A percentile compares a stretch with the other conserved stretches of the same genome.
These are phyloP conservation scores for Lachancea lanzarotensis DNA, from an alignment of 805 yeast species.

Conservation along the genomic window DNA sequence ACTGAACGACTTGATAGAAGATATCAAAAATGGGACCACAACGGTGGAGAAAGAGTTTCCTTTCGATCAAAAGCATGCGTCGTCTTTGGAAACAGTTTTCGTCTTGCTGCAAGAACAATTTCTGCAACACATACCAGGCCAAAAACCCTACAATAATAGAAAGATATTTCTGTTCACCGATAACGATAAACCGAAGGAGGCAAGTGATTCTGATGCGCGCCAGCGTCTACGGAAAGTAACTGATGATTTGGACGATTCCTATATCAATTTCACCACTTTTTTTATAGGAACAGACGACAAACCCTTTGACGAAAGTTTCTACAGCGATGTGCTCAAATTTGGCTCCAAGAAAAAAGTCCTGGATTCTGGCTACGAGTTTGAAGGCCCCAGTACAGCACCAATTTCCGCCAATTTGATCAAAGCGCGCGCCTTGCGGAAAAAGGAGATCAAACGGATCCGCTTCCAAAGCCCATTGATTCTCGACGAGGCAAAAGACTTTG, in stretches of 20 bases:
- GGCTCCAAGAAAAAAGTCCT: conserved; percentile 18
- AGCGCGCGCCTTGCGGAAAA: conserved; percentile 45
- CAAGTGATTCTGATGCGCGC: conserved; percentile 35
- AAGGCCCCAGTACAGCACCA: conserved; percentile 39
- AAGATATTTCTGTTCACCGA: conserved; percentile 70
- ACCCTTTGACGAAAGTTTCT: conserved; percentile 42
- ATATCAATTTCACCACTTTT: conserved; percentile 55
- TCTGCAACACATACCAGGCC: conserved; percentile 33
- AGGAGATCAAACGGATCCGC: conserved; percentile 55
- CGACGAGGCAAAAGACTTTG: conserved; percentile 39
- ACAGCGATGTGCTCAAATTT: conserved; percentile 45
- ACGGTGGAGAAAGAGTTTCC: conserved; percentile 30
- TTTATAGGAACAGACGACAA: conserved; percentile 39
- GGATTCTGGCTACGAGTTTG: conserved; percentile 19
- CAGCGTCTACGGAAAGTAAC: conserved; percentile 49
- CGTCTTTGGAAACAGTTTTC: conserved; percentile 39
- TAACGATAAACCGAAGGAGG: conserved; percentile 58
- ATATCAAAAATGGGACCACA: conserved; percentile 26
- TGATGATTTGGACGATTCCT: conserved; percentile 50
- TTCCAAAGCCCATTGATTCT: conserved; percentile 58
- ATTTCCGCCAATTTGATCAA: conserved; percentile 40
- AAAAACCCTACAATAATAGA: conserved; percentile 44
- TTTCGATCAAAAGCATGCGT: conserved; percentile 20
- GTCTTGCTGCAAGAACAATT: conserved; percentile 52
- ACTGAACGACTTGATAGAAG: conserved; percentile 46